phyloP scores from a whole-genome alignment of 169 alveolate species.

The Pseudocohnilembus persalinus region DNA sequence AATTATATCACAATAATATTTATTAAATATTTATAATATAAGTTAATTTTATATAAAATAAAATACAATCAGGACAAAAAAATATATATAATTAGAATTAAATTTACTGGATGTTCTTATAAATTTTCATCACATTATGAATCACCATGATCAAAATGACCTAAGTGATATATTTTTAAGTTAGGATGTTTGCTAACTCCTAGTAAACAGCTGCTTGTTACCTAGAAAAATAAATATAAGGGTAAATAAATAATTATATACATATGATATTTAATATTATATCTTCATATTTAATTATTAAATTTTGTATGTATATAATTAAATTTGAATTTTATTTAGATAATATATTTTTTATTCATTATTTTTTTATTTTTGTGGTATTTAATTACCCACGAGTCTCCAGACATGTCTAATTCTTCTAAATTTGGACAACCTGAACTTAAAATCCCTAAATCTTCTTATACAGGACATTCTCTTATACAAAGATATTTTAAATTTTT shows the following conservation, averaged over 20 bases:
- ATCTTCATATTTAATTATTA: no score
- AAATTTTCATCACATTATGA: conserved; percentile 58
- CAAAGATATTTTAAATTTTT: conserved; percentile 46
- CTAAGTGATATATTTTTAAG: conserved; percentile 57
- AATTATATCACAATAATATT: no score
- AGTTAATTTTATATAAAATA: no score
- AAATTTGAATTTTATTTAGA: no score
- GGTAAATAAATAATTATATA: no score
- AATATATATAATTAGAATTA: no score
- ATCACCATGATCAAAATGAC: conserved; percentile 78
- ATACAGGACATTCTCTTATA: conserved; percentile 61
- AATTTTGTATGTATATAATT: no score
- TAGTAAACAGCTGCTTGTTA: conserved; percentile 42
- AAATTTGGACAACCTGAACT: conserved; percentile 58
- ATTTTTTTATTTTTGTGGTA: no score
- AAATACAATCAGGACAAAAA: no score
- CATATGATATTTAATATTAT: no score
- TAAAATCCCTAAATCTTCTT: conserved; percentile 55
- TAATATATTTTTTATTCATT: no score
- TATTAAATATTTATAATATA: conserved; percentile 36
- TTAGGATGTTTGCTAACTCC: conserved; percentile 64
- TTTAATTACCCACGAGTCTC: conserved; percentile 84
- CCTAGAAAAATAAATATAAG: no score
- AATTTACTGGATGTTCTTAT: conserved; percentile 54
- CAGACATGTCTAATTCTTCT: conserved; percentile 64